A percentile compares a stretch with the other conserved stretches of the same genome.
phyloP scores from a whole-genome alignment of 495 filamentous ascomycete species.

The Daldinia decipiens region DNA sequence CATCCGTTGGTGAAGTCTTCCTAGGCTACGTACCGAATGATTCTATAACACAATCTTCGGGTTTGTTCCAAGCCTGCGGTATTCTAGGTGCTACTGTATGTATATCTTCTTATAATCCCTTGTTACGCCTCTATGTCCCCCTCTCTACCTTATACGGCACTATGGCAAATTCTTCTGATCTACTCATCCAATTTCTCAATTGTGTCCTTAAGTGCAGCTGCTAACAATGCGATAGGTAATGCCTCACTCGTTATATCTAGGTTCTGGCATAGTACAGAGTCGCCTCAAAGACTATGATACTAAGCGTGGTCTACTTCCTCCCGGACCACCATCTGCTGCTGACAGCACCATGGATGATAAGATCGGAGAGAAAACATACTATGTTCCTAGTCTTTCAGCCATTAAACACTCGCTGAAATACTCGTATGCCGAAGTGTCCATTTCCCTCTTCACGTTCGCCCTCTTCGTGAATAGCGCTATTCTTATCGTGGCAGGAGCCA shows the following conservation, averaged over 20 bases:
- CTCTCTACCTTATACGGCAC: background rate
- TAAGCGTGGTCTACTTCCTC: constrained; percentile 64
- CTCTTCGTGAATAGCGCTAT: constrained; percentile 95
- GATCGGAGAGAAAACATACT: constrained; percentile 64
- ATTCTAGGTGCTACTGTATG: constrained; percentile 86
- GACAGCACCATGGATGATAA: constrained; percentile 43
- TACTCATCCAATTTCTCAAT: background rate
- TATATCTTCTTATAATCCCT: constrained; percentile 4
- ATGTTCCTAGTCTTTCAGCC: constrained; percentile 79
- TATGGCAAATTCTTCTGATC: background rate
- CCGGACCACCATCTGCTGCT: constrained; percentile 37
- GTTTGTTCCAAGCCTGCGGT: constrained; percentile 88
- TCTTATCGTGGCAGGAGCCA: constrained; percentile 86
- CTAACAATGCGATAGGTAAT: constrained; percentile 63
- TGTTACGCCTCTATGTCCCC: background rate
- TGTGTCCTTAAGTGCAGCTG: background rate
- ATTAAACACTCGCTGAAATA: constrained; percentile 83
- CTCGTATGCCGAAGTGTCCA: constrained; percentile 75
- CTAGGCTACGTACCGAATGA: constrained; percentile 82
- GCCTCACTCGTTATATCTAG: constrained; percentile 90
- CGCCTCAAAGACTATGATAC: constrained; percentile 82
- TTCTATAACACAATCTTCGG: constrained; percentile 71
- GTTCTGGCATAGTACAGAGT: constrained; percentile 87
- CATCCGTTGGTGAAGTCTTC: constrained; percentile 80
- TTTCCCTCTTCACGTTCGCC: constrained; percentile 90